Conservation (phyloP, 129 eudicot species). For the Silybum marianum region DNA sequence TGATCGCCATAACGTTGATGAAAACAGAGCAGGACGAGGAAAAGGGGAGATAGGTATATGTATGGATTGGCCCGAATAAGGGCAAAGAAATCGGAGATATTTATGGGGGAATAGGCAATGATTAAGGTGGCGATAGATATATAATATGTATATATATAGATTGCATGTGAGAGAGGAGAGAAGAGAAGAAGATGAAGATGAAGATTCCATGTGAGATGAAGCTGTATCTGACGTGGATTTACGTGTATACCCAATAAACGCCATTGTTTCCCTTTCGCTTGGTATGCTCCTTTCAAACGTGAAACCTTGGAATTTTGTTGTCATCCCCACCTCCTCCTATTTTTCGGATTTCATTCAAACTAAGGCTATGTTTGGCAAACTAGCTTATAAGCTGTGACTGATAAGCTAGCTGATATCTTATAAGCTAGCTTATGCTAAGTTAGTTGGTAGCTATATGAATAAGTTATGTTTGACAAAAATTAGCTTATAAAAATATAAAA, state of each 20-base stretch:
- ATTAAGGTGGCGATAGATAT: slow-evolving; percentile 12
- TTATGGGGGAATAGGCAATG: slow-evolving; percentile 22
- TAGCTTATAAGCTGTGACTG: too few relatives aligned
- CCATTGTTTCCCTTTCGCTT: slow-evolving; percentile 10
- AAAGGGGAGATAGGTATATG: not conserved
- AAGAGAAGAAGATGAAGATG: slow-evolving; percentile 10
- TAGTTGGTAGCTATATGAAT: too few relatives aligned
- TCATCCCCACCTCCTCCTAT: not conserved
- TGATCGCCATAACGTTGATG: slow-evolving; percentile 45
- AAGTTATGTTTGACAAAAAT: too few relatives aligned
- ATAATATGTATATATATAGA: not conserved
- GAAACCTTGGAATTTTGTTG: slow-evolving; percentile 32
- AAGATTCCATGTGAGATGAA: slow-evolving; percentile 44
- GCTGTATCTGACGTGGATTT: slow-evolving; percentile 76
- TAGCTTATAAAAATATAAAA: too few relatives aligned
- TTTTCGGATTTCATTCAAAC: not conserved
- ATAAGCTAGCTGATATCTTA: too few relatives aligned
- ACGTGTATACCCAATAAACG: slow-evolving; percentile 31
- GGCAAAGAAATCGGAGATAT: slow-evolving; percentile 3
- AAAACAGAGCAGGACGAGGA: not conserved
- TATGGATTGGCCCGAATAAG: not conserved
- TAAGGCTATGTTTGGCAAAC: too few relatives aligned
- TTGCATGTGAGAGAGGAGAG: slow-evolving; percentile 7
- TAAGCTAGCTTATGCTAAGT: too few relatives aligned
- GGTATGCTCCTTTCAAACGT: slow-evolving; percentile 8